These are phyloP conservation scores for Puya raimondii DNA, from an alignment of 176 grass and related monocot genomes.

Conservation along the genomic window DNA sequence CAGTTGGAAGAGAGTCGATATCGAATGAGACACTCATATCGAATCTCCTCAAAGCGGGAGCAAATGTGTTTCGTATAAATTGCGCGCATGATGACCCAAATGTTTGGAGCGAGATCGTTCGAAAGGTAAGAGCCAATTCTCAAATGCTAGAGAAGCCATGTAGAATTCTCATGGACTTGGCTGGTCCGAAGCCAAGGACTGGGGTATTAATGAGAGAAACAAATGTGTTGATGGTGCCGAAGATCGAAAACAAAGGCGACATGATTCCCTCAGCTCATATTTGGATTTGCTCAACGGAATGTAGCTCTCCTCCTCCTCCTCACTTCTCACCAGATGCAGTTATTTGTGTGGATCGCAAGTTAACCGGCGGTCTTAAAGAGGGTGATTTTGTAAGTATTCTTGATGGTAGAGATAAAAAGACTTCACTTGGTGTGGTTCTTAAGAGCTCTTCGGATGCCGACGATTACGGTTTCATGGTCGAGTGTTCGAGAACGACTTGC, in stretches of 20 bases:
- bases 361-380: neutral
- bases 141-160: slow-evolving; percentile 19
- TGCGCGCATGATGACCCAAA: slow-evolving; percentile 10
- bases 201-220: neutral
- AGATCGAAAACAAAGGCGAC: slow-evolving; percentile 10
- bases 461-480: slow-evolving; percentile 5
- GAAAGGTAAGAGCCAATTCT: slow-evolving; percentile 5
- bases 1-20: slow-evolving; percentile 15
- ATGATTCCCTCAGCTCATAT: slow-evolving; percentile 4
- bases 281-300: slow-evolving; percentile 4
- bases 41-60: slow-evolving; percentile 10
- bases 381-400: slow-evolving; percentile 4
- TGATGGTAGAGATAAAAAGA: slow-evolving; percentile 11
- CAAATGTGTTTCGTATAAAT: slow-evolving; percentile 15
- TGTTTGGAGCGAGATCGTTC: slow-evolving; percentile 20
- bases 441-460: neutral
- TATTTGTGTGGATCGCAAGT: slow-evolving; percentile 2
- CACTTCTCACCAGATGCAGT: slow-evolving; percentile 3
- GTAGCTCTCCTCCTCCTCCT: slow-evolving; percentile 5
- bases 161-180: slow-evolving; percentile 24
- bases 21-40: neutral
- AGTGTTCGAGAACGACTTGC: neutral
- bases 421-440: slow-evolving; percentile 1
- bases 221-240: neutral
- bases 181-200: slow-evolving; percentile 19